These are phyloP conservation scores for Trichoderma aggressivum DNA, from an alignment of 2,329 filamentous ascomycete genomes.

Conservation along the genomic window DNA sequence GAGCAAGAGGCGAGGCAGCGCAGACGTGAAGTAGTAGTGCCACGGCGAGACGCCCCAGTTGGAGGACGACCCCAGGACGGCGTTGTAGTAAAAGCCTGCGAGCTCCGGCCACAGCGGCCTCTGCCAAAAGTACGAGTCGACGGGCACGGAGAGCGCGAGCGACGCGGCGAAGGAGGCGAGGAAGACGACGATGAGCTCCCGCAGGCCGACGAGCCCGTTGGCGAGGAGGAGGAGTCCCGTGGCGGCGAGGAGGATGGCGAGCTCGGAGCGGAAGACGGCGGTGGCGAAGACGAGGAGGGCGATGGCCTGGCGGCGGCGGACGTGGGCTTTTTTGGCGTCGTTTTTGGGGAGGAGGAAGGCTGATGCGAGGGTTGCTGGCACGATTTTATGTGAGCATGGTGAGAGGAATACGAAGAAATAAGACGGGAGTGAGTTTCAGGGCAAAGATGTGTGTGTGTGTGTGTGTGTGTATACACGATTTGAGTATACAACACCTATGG, in stretches of 20 bases:
- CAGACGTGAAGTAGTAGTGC: constrained; percentile 80
- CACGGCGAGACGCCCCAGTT: constrained; percentile 86
- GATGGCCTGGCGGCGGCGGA: constrained; percentile 61
- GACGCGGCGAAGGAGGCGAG: constrained; percentile 62
- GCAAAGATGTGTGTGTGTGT: no score
- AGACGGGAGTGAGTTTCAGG: background rate
- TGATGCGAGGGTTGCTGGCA: constrained; percentile 62
- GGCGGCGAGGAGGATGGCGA: constrained; percentile 74
- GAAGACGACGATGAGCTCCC: constrained; percentile 64
- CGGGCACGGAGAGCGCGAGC: constrained; percentile 64
- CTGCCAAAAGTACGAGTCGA: constrained; percentile 96
- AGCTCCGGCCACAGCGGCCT: constrained; percentile 85
- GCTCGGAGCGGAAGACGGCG: constrained; percentile 83
- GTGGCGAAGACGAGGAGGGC: constrained; percentile 75
- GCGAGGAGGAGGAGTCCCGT: constrained; percentile 63
- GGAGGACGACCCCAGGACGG: constrained; percentile 74
- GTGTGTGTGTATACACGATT: background rate
- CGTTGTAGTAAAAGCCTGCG: constrained; percentile 87
- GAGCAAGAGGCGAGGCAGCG: constrained; percentile 76
- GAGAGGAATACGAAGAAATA: background rate
- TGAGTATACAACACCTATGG: background rate
- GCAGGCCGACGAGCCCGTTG: constrained; percentile 49
- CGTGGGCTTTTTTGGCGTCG: constrained; percentile 27
- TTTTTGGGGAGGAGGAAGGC: constrained; percentile 42
- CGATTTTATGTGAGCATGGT: background rate